Conservation (phyloP, 2,329 filamentous ascomycete species). For the Xylariaceae sp. region DNA sequence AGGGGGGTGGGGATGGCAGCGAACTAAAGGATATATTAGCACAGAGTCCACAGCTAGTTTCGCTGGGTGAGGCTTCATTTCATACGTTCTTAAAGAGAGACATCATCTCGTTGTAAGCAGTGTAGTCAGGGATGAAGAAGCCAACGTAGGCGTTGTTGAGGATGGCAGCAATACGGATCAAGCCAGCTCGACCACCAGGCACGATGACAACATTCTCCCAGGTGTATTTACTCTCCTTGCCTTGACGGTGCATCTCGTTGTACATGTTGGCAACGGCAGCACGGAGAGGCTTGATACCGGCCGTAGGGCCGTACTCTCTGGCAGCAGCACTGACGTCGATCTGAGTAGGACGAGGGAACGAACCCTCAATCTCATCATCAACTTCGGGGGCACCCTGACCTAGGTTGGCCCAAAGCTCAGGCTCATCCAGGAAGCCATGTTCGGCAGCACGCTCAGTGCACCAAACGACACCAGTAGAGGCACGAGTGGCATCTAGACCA, state of each 20-base stretch:
- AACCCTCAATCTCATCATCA: conserved; percentile 85
- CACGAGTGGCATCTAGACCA: conserved; percentile 79
- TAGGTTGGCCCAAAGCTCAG: conserved; percentile 82
- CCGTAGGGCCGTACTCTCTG: conserved; percentile 88
- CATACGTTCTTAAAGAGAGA: conserved; percentile 80
- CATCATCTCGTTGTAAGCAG: conserved; percentile 96
- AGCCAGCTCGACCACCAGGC: conserved; percentile 81
- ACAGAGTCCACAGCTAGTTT: conserved; percentile 9
- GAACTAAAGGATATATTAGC: conserved; percentile 48
- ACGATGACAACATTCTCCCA: conserved; percentile 98
- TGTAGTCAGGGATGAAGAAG: conserved; percentile 95
- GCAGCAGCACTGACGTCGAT: conserved; percentile 75
- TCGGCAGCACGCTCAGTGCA: conserved; percentile 81
- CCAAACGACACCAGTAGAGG: conserved; percentile 93
- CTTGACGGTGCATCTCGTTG: conserved; percentile 85
- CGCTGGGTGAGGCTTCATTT: conserved; percentile 24
- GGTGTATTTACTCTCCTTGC: conserved; percentile 83
- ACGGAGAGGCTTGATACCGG: conserved; percentile 84
- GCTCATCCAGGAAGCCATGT: conserved; percentile 80
- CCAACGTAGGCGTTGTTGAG: conserved; percentile 87
- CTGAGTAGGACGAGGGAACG: conserved; percentile 72
- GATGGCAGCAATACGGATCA: conserved; percentile 92
- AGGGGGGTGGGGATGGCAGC: conserved; percentile 82
- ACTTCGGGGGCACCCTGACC: conserved; percentile 93
- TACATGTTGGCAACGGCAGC: conserved; percentile 88